Percentiles rank a stretch among this genome's conserved stretches.
phyloP scores from a whole-genome alignment of 2,329 filamentous ascomycete species.

The Fusarium graminum region DNA sequence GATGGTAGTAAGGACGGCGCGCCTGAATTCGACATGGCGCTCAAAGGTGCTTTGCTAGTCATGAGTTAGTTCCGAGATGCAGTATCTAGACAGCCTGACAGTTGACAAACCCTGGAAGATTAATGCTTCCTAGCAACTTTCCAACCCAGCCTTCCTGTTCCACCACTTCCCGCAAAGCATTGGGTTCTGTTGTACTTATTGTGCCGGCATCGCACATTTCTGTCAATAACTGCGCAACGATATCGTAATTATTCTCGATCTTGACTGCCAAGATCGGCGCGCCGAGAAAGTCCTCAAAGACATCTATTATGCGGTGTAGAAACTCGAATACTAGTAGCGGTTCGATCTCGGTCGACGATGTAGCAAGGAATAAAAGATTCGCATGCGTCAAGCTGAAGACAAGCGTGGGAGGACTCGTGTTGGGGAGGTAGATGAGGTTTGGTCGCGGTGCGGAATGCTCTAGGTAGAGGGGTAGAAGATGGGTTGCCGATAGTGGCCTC shows the following conservation, averaged over 20 bases:
- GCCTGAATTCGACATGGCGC: slow-evolving; percentile 55
- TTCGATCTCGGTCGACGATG: slow-evolving; percentile 87
- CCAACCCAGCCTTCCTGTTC: slow-evolving; percentile 92
- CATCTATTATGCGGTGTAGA: slow-evolving; percentile 91
- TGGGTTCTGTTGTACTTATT: slow-evolving; percentile 92
- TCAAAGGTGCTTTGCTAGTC: slow-evolving; percentile 58
- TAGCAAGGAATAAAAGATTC: slow-evolving; percentile 86
- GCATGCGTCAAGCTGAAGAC: slow-evolving; percentile 91
- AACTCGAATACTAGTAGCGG: slow-evolving; percentile 94
- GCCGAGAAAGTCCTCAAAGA: slow-evolving; percentile 93
- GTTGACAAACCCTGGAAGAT: slow-evolving; percentile 75
- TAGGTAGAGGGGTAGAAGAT: slow-evolving; percentile 88
- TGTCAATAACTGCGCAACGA: slow-evolving; percentile 89
- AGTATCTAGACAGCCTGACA: background rate
- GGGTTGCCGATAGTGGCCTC: slow-evolving; percentile 79
- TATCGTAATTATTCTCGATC: slow-evolving; percentile 91
- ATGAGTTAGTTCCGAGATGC: slow-evolving; percentile 24
- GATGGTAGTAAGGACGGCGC: slow-evolving; percentile 58
- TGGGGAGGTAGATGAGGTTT: slow-evolving; percentile 86
- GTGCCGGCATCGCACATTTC: slow-evolving; percentile 97
- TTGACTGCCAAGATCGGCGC: slow-evolving; percentile 86
- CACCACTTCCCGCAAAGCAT: slow-evolving; percentile 90
- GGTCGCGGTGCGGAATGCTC: slow-evolving; percentile 84
- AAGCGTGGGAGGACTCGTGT: slow-evolving; percentile 85
- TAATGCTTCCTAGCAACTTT: slow-evolving; percentile 89